Evolutionary conservation across 495 filamentous ascomycete species (phyloP), one percentile per base, ranked within the genome.

Genomic region (Penicillium roqueforti): DNA sequence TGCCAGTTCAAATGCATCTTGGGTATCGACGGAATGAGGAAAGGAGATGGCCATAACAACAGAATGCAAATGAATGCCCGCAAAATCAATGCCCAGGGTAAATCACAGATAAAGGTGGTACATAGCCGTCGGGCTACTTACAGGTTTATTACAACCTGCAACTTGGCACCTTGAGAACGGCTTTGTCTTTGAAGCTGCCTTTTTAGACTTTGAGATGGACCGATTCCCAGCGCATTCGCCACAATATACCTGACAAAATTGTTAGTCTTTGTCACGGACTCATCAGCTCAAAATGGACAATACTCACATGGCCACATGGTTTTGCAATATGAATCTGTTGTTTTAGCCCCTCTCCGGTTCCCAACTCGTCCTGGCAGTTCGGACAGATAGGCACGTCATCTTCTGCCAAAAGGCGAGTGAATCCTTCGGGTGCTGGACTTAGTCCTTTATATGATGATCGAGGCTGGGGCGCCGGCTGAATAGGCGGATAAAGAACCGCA

Each of bases 321-420:
- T 83, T 89, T 1, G 83, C 75, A 16, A 88, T 77, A 87, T 88
- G 91, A 29, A 90, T 84, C 53, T 87, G 80, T 63, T 81, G 80
- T 63, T 85, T 83, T 7, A 71, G 52, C 22, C 83, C 82, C 39
- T 78, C 72, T 19, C 79, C 78, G 18, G 70, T 69, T n/a, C 86
- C 83, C 41, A 92, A 67, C 62, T 91, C 88, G 32, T 81, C 76
- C 6, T 80, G 78, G 59, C 88, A 92, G 54, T 84, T 85, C 1
- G 88, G 87, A 66, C 88, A 92, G 13, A 87, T 73, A 4, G 90
- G 68, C 4, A 82, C 64, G 29, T 89, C 83, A 16, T 81, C 77
- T 31, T 89, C 85, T 19, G 57, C 73, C 1, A 84, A 76, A 13
- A 70, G 81, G 42, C 87, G 72, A 2, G 85, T 88, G 54, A 87